Percentiles rank a stretch among this genome's conserved stretches.
These are phyloP conservation scores for Fusarium nelsonii DNA, from an alignment of 2,329 filamentous ascomycete genomes.

Conservation along the genomic window DNA sequence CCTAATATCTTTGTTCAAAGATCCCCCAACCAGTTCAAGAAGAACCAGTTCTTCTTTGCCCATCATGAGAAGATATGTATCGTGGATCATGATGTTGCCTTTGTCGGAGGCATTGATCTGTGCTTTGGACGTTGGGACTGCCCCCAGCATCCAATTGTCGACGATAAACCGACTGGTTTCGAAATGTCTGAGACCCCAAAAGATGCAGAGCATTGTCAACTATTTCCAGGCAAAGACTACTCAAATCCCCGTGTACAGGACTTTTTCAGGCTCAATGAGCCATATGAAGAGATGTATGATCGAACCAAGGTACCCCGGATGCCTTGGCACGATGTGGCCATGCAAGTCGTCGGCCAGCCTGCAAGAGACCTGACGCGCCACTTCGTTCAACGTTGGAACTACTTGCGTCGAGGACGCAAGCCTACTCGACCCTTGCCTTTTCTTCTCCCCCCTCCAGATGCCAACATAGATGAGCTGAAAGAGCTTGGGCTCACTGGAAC, in stretches of 20 bases:
- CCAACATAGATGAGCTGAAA: slow-evolving; percentile 86
- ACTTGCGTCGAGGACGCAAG: slow-evolving; percentile 90
- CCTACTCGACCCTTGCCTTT: slow-evolving; percentile 95
- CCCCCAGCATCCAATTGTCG: slow-evolving; percentile 88
- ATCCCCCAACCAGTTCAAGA: slow-evolving; percentile 97
- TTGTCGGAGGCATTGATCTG: slow-evolving; percentile 94
- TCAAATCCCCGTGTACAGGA: slow-evolving; percentile 96
- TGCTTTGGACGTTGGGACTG: slow-evolving; percentile 99
- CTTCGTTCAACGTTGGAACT: slow-evolving; percentile 99
- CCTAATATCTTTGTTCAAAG: slow-evolving; percentile 96
- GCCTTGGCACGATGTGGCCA: slow-evolving; percentile 98
- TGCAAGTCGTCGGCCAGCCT: slow-evolving; percentile 97
- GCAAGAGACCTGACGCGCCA: slow-evolving; percentile 93
- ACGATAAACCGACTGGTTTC: slow-evolving; percentile 96
- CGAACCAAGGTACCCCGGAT: slow-evolving; percentile 88
- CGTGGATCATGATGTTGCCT: slow-evolving; percentile 94
- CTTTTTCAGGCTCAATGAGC: slow-evolving; percentile 92
- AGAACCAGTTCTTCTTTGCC: slow-evolving; percentile 99
- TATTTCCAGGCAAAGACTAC: slow-evolving; percentile 98
- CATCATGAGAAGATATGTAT: slow-evolving; percentile 99
- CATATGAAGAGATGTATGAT: slow-evolving; percentile 99
- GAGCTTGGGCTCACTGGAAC: slow-evolving; percentile 90
- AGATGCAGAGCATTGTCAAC: slow-evolving; percentile 92
- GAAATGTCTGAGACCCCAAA: slow-evolving; percentile 80
- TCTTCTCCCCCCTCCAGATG: slow-evolving; percentile 92